Percentiles rank a stretch among this genome's conserved stretches.
Evolutionary conservation across 306 rosid species (phyloP).

Genomic region (Spatholobus suberectus): DNA sequence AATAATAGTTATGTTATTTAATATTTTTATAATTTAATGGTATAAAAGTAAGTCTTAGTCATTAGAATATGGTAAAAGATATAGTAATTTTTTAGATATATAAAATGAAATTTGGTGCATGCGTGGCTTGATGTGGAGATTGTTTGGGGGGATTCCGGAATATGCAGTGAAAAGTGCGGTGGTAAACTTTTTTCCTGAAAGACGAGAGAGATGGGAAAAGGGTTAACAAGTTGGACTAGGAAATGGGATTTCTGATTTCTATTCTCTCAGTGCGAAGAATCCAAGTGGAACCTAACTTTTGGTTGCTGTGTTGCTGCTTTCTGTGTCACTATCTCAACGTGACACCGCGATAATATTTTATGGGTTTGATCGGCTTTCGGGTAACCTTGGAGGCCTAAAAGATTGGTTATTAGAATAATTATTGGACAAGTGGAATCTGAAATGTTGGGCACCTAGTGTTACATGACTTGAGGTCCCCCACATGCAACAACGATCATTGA

Average conservation of each 20-base stretch:
- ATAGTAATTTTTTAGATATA: neutral
- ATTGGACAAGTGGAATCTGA: conserved; percentile 40
- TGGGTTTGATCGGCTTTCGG: conserved; percentile 30
- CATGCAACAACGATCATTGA: conserved; percentile 28
- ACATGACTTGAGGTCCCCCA: conserved; percentile 44
- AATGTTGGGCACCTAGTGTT: conserved; percentile 35
- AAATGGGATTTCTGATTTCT: neutral
- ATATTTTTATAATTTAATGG: too few species aligned
- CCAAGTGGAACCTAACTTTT: conserved; percentile 45
- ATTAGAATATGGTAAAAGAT: neutral
- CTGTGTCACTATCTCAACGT: conserved; percentile 44
- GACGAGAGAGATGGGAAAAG: conserved; percentile 22
- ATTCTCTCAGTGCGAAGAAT: conserved; percentile 33
- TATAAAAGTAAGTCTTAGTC: too few species aligned
- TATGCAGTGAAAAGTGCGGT: conserved; percentile 43
- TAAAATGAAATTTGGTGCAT: neutral
- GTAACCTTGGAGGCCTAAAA: conserved; percentile 32
- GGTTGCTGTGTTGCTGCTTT: conserved; percentile 42
- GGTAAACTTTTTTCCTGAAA: conserved; percentile 29
- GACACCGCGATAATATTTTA: conserved; percentile 31
- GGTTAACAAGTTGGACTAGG: neutral
- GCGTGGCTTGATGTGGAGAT: conserved; percentile 36
- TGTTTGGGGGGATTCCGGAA: conserved; percentile 44
- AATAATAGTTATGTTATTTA: too few species aligned
- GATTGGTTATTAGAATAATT: neutral